A percentile compares a stretch with the other conserved stretches of the same genome.
These are phyloP conservation scores for Aspergillus pseudoglaucus DNA, from an alignment of 2,329 filamentous ascomycete species.

Conservation along the genomic window DNA sequence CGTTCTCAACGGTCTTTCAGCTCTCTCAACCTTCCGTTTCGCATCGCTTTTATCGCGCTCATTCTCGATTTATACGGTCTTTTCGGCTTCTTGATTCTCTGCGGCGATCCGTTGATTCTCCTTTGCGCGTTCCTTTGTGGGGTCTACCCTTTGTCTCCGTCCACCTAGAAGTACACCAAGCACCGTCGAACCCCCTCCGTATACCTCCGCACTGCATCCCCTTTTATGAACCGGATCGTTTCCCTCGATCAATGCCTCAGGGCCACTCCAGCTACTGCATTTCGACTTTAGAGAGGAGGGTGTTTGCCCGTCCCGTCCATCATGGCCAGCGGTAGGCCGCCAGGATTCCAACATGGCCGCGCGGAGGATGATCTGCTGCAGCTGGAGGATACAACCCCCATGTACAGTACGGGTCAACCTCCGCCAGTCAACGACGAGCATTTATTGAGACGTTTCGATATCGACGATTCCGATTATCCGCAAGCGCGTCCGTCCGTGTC, in stretches of 20 bases:
- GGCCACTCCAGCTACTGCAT: slow-evolving; percentile 18
- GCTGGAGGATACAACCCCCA: slow-evolving; percentile 33
- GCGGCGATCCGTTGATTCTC: neutral
- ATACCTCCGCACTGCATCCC: slow-evolving; percentile 3
- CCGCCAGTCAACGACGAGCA: slow-evolving; percentile 77
- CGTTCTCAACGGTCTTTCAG: slow-evolving; percentile 3
- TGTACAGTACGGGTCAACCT: slow-evolving; percentile 68
- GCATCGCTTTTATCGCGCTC: neutral
- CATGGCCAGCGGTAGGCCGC: slow-evolving; percentile 50
- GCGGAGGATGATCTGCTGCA: slow-evolving; percentile 40
- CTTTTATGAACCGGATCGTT: slow-evolving; percentile 4
- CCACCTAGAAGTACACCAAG: neutral
- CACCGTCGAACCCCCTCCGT: neutral
- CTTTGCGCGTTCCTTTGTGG: neutral
- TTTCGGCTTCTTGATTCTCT: neutral
- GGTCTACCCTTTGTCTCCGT: neutral
- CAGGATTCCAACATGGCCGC: slow-evolving; percentile 42
- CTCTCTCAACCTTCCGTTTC: slow-evolving; percentile 1
- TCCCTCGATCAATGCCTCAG: slow-evolving; percentile 34
- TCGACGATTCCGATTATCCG: slow-evolving; percentile 57
- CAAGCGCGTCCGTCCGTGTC: slow-evolving; percentile 75
- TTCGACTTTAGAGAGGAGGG: slow-evolving; percentile 21
- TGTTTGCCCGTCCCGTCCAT: slow-evolving; percentile 30
- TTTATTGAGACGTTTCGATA: slow-evolving; percentile 66
- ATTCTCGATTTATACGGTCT: neutral